Evolutionary conservation across 1,284 basidiomycete genomes (phyloP), one percentile per base, ranked within the genome.

Genomic region (Sphaerobolus stellatus): DNA sequence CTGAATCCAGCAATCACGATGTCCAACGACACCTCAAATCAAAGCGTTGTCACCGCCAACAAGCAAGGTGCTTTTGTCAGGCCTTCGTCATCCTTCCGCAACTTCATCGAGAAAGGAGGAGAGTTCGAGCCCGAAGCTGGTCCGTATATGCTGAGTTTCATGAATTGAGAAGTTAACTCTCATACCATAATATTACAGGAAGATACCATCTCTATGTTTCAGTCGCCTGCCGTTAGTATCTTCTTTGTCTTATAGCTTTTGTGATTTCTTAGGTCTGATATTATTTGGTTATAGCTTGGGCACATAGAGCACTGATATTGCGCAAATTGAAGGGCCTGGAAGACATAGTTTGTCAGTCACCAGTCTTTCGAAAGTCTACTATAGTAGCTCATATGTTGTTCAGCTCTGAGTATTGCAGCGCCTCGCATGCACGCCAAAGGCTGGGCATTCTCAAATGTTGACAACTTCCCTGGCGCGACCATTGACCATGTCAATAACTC

Each of bases 241-340:
- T 16, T 43, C 31, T 33, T 22, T 53, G 28, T 38, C 20, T 64
- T 54, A 48, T 58, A 41, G 47, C 13, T 22, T 28, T 38, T 3
- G 20, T 46, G 48, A 11, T 30, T 47, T 18, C 50, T 38, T 2
- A 18, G 46, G 18, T 29, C 43, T 24, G 8, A 46, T 18, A 24
- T 45, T n/a, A 13, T n/a, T 20, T 14, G 7, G 16, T 18, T 30
- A 22, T 40, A 89, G 87, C 95, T 4, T 98, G 96, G 95, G 96
- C 96, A 0, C 94, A 94, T 49, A 82, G 96, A 59, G 81, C 93
- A 1, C 75, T 98, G 54, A 98, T 99, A 63, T 79, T 89, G 4
- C 82, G 95, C 62, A 83, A 92, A 69, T 80, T 99, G 62, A 98
- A 98, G 72, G 94, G 94, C 1, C 80, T 99, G 34, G 90, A 98